Conservation (phyloP, 805 yeast species). For the Candida bentonensis region DNA sequence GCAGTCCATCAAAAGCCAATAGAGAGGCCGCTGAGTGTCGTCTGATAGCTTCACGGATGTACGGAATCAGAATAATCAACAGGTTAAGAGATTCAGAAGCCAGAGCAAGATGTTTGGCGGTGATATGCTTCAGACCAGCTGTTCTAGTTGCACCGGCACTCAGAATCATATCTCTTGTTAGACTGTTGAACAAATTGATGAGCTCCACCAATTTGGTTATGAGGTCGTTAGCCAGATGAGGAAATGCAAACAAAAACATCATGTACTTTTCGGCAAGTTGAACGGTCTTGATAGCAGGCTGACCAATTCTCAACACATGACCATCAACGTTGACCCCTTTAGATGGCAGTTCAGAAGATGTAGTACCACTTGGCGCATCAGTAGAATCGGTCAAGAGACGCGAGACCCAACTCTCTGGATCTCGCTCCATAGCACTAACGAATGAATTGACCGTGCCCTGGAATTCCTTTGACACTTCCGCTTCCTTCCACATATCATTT, state of each 20-base stretch:
- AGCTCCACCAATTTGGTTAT: slow-evolving; percentile 25
- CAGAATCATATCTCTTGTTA: slow-evolving; percentile 44
- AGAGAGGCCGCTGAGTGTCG: slow-evolving; percentile 23
- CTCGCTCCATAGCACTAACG: slow-evolving; percentile 31
- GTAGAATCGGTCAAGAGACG: background rate
- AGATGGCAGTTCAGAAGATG: slow-evolving; percentile 3
- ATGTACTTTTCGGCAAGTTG: slow-evolving; percentile 36
- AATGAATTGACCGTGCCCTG: slow-evolving; percentile 40
- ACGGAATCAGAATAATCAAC: slow-evolving; percentile 27
- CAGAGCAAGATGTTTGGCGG: slow-evolving; percentile 56
- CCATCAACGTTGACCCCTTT: slow-evolving; percentile 10
- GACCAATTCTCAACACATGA: slow-evolving; percentile 36
- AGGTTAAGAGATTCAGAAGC: slow-evolving; percentile 51
- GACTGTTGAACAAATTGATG: slow-evolving; percentile 38
- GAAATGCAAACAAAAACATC: slow-evolving; percentile 42
- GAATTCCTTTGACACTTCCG: slow-evolving; percentile 33
- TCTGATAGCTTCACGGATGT: slow-evolving; percentile 19
- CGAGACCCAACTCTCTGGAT: slow-evolving; percentile 34
- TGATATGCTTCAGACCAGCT: slow-evolving; percentile 60
- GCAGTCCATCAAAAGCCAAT: slow-evolving; percentile 27
- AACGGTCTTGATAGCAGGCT: slow-evolving; percentile 29
- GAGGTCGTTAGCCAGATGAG: slow-evolving; percentile 23
- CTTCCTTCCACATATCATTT: slow-evolving; percentile 69
- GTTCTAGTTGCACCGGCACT: slow-evolving; percentile 67
- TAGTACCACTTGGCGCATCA: background rate